Evolutionary conservation across 2,329 filamentous ascomycete genomes (phyloP), one percentile per base, ranked within the genome.

Genomic region (Colletotrichum limetticola): DNA sequence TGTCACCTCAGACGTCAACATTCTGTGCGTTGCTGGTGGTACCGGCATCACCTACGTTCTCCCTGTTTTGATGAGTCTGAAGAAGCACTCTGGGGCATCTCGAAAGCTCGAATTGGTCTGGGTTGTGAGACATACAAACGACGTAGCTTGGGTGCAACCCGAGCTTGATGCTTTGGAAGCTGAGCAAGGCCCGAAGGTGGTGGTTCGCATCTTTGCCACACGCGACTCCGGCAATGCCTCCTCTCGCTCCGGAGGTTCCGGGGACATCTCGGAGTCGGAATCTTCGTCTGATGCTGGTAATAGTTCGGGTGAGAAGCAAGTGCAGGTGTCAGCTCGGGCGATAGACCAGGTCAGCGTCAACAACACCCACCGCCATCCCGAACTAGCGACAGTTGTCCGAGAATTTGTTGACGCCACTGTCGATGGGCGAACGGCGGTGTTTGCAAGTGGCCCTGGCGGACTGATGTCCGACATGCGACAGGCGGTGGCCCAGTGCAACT

Each of bases 71-170:
- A 79, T 90, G 22, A 78, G 78, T 58, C 76, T 84, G 79, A 68
- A 79, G 79, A 14, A 74, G 74, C 1, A 26, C 55, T 24, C 75
- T 53, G 22, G 73, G 70, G 16, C 79, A 57, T 75, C 80, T 30
- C 82, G 86, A 64, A 86, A 83, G 72, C 78, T 93, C 2, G 88
- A 91, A 76, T 86, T 94, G n/a, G 83, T 93, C 68, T 94, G 92
- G 92, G 87, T 89, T 1, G 84, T 93, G 49, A 85, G 91, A 16
- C 86, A 87, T 53, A 82, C 82, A 7, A 78, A 80, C 7, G 89
- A 93, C 74, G 79, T 89, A 19, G 82, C 85, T 24, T 94, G 92
- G 91, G 82, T 93, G 11, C 80, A 82, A 30, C 77, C 82, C 6
- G 92, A 94, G 78, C 81, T 93, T 12, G 82, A 86, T 2, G 75